Conservation (phyloP, 2,329 filamentous ascomycete genomes). For the Ceratocystis lukuohia region DNA sequence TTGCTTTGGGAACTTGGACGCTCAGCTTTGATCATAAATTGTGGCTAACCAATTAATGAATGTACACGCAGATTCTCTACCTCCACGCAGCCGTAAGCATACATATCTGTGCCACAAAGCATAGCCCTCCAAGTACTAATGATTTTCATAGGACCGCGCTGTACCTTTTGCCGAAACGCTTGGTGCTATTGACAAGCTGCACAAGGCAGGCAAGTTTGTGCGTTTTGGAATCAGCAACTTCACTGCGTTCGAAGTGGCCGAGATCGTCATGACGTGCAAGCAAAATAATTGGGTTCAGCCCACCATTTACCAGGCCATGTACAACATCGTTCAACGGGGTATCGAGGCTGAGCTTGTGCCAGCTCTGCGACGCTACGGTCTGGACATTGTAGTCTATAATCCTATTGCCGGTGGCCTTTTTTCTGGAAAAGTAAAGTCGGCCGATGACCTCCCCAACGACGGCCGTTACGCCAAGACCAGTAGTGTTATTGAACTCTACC, state of each 20-base stretch:
- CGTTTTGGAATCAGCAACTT: conserved; percentile 71
- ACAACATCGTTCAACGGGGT: conserved; percentile 63
- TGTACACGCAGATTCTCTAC: conserved; percentile 46
- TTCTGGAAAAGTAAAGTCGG: conserved; percentile 62
- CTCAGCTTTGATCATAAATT: not conserved
- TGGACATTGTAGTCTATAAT: conserved; percentile 73
- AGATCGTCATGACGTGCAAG: conserved; percentile 66
- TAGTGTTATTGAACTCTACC: conserved; percentile 43
- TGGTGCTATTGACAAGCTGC: conserved; percentile 61
- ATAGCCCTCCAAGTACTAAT: conserved; percentile 23
- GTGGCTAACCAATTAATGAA: not conserved
- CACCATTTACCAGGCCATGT: conserved; percentile 79
- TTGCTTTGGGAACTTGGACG: not conserved
- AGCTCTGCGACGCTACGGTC: conserved; percentile 59
- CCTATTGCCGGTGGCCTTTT: conserved; percentile 70
- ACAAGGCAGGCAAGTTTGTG: conserved; percentile 77
- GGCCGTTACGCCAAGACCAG: conserved; percentile 57
- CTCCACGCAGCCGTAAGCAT: conserved; percentile 48
- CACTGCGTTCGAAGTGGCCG: conserved; percentile 75
- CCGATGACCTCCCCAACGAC: conserved; percentile 46
- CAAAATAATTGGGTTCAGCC: conserved; percentile 71
- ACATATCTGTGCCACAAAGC: not conserved
- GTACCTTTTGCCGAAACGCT: conserved; percentile 71
- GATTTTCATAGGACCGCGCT: conserved; percentile 37
- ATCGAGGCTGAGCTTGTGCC: conserved; percentile 65